Evolutionary conservation across 78 protist genomes (phyloP), one percentile per base, ranked within the genome.

Genomic region (Anaeramoeba ignava): DNA sequence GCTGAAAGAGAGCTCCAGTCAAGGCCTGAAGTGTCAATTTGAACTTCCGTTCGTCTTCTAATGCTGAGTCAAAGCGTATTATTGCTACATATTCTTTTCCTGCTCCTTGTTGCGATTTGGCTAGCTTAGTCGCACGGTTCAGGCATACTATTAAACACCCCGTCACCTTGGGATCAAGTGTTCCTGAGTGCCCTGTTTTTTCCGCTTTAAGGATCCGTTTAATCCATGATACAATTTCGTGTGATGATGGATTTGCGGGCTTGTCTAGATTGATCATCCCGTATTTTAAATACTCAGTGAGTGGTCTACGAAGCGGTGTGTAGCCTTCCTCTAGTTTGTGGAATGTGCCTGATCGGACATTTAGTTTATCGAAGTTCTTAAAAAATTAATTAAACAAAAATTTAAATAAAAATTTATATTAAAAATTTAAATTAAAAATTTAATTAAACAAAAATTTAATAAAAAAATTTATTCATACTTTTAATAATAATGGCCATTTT

Each of bases 101-200:
- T 1, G 99, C 99, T 42, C 92, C 85, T 88, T 98, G 99, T 90
- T 98, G 99, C 12, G 98, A 89, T 92, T 98, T 98, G 38, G 96
- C 99, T n/a, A 98, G 90, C 38, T 99, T 95, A 2, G 99, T 97
- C 67, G 99, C 99, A 1, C 99, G 87, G 84, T 98, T 96, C 34
- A 97, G 34, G 84, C 99, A 97, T 37, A 98, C 98, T 39, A 97
- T 92, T 54, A 97, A 91, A 81, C 94, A 91, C 38, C 99, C 99
- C 12, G 99, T 97, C 23, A 98, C 99, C 89, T 96, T 92, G 41
- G 99, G 99, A 89, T 98, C 99, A n/a, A 98, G 94, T 0, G 99
- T 98, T 38, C 99, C 99, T 33, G 89, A 38, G 89, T 96, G 98
- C 27, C 82, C 83, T 41, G 87, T 85, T 78, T 85, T 85, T 33